Evolutionary conservation across 2,329 filamentous ascomycete species (phyloP).

Genomic region (Epichloe hybrida): DNA sequence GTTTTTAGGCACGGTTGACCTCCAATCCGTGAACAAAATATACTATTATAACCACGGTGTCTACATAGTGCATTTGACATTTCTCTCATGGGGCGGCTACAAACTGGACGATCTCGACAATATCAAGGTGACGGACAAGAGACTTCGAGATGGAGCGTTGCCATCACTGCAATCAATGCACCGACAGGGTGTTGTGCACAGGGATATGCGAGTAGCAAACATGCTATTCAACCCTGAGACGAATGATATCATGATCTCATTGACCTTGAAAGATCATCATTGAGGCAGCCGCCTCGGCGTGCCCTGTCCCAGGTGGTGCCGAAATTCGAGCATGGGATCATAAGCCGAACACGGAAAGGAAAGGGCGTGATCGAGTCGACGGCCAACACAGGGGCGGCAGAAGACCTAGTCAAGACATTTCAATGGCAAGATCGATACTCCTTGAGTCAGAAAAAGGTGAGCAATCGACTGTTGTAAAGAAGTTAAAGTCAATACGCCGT

Average conservation of each 20-base stretch:
- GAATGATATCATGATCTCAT: slow-evolving; percentile 16
- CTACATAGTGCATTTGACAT: slow-evolving; percentile 19
- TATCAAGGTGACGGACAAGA: background rate
- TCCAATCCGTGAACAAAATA: slow-evolving; percentile 16
- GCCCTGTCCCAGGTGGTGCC: background rate
- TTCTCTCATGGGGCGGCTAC: slow-evolving; percentile 14
- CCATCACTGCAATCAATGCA: slow-evolving; percentile 12
- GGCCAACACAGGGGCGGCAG: background rate
- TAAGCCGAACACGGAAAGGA: background rate
- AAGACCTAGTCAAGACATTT: background rate
- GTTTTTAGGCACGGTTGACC: slow-evolving; percentile 24
- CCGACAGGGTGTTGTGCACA: slow-evolving; percentile 13
- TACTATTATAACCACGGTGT: slow-evolving; percentile 22
- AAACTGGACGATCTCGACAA: background rate
- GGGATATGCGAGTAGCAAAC: slow-evolving; percentile 14
- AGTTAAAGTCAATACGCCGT: accelerated
- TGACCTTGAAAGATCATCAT: slow-evolving; percentile 18
- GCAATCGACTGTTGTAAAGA: too few relatives aligned
- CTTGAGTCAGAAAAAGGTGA: too few relatives aligned
- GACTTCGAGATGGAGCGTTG: slow-evolving; percentile 6
- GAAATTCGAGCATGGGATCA: background rate
- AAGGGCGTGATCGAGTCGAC: background rate
- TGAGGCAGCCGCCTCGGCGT: background rate
- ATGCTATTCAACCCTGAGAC: slow-evolving; percentile 15
- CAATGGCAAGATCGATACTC: background rate